Base-by-base conservation (phyloP, 2,329 filamentous ascomycete species). In the Colletotrichum limetticola region DNA sequence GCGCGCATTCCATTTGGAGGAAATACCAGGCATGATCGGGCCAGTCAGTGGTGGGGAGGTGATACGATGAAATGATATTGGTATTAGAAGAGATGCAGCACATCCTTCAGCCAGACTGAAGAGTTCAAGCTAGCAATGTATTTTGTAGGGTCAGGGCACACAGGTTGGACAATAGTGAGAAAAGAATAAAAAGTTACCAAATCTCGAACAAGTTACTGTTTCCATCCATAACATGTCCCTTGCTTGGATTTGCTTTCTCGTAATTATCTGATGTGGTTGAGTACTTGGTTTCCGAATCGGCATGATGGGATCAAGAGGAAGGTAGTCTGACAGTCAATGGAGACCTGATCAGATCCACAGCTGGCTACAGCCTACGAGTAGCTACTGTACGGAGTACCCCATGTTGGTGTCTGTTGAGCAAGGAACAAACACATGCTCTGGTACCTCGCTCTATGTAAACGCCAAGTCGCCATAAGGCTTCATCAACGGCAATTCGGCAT, bases 11-110 rank as follows among this genome's bases (percentile, higher is more conserved):
- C 24, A 46, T 61, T 66, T 71, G 71, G 66, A 71, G 66, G 60
- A 28, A 56, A 73, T 73, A 73, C 71, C 71, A 73, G 67, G 70
- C 60, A 63, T 64, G 19, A 32, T 59, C 49, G 30, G 59, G 70
- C 59, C 53, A 72, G 66, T 71, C 32, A 35, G 32, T 35, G 26
- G 26, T 26, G 49, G 32, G 28, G 57, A 22, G 65, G 67, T 66
- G 70, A 49, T 19, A 73, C 46, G 71, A 73, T 71, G 61, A 66
- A 32, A 73, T 58, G 71, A 73, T n/a, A 49, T 26, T 26, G 53
- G 55, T 60, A 65, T 32, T 73, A 71, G 71, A 72, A 59, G 32
- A 58, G 53, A 53, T 37, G 22, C 52, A 46, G 52, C 26, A 69
- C 24, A 59, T 52, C 26, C 24, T 9, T 46, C 49, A 56, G 66